Base-by-base conservation (phyloP, 345 rosid genomes). In the Clarkia xantiana region DNA sequence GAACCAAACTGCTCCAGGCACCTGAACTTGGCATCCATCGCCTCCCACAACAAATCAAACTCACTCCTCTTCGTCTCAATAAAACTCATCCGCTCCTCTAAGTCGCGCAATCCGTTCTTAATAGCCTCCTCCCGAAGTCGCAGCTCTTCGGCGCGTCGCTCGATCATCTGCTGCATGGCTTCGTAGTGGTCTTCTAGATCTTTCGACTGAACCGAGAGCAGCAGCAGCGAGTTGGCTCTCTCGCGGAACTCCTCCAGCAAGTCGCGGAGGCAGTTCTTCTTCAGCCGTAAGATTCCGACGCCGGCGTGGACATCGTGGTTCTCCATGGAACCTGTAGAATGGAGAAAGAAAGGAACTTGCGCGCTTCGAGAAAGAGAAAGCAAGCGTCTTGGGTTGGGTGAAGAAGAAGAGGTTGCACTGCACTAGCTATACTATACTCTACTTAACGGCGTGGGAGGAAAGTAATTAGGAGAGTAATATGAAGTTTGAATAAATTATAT, bases 131-230 rank as follows among this genome's bases (percentile, higher is more conserved):
- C 72, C 8, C 19, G 25, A 2, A 40, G 22, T 9, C 40, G 58
- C 2, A 73, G 53, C 18, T 70, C 77, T 47, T 55, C 57, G 1
- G 52, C 61, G 40, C 74, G 66, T 20, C 64, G 52, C 45, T 66
- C 51, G 41, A 76, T 44, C 2, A 40, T 18, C 40, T 1, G 47
- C 12, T 45, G 53, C 6, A 52, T 53, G 12, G 76, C 62, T 11
- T 59, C 66, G 48, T 68, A 62, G 51, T 56, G 55, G 0, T 45
- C 49, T 13, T 68, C 81, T 14, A 77, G 56, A 3, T 75, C 84
- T 44, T 81, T 57, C 78, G 74, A 71, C 18, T 69, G 76, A 44
- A 69, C 40, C 14, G 69, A 51, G 34, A 81, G 70, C 5, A 42
- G 43, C 39, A 75, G 29, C 52, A 77, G 40, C 17, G 76, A 55